A percentile compares a stretch with the other conserved stretches of the same genome.
phyloP scores from a whole-genome alignment of 1,139 yeast species.

The Citeromyces hawaiiensis region DNA sequence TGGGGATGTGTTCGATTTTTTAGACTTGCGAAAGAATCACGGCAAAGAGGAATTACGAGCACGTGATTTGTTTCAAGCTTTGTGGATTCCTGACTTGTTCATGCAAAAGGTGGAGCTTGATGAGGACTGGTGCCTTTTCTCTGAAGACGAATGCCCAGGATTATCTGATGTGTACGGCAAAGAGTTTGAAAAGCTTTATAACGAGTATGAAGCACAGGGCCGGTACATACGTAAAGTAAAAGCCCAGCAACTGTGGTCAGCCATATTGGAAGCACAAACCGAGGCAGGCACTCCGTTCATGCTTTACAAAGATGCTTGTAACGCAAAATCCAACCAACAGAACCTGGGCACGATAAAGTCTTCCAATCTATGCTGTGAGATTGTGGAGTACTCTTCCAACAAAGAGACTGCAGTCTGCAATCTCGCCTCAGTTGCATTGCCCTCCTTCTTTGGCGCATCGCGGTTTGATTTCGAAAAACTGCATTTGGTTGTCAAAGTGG shows the following conservation, averaged over 20 bases:
- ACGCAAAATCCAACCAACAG: constrained; percentile 37
- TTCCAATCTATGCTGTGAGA: constrained; percentile 46
- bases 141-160: constrained; percentile 41
- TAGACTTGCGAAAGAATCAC: constrained; percentile 39
- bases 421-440: constrained; percentile 39
- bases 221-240: constrained; percentile 23
- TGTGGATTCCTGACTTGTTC: constrained; percentile 49
- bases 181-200: constrained; percentile 30
- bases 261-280: constrained; percentile 40
- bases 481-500: constrained; percentile 35
- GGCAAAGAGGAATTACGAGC: constrained; percentile 46
- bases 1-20: constrained; percentile 36
- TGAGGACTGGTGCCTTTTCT: constrained; percentile 39
- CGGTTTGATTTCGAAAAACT: constrained; percentile 34
- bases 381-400: constrained; percentile 38
- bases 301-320: constrained; percentile 45
- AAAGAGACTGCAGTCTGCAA: constrained; percentile 48
- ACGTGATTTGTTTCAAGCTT: constrained; percentile 41
- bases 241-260: constrained; percentile 42
- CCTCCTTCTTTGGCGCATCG: constrained; percentile 28
- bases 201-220: constrained; percentile 29
- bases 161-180: constrained; percentile 35
- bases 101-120: constrained; percentile 38
- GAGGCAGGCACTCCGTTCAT: constrained; percentile 51
- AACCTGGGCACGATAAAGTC: constrained; percentile 43